Percentiles rank a stretch among this genome's conserved stretches.
Evolutionary conservation across 495 filamentous ascomycete genomes (phyloP).

Genomic region (Trichodelitschia bisporula): DNA sequence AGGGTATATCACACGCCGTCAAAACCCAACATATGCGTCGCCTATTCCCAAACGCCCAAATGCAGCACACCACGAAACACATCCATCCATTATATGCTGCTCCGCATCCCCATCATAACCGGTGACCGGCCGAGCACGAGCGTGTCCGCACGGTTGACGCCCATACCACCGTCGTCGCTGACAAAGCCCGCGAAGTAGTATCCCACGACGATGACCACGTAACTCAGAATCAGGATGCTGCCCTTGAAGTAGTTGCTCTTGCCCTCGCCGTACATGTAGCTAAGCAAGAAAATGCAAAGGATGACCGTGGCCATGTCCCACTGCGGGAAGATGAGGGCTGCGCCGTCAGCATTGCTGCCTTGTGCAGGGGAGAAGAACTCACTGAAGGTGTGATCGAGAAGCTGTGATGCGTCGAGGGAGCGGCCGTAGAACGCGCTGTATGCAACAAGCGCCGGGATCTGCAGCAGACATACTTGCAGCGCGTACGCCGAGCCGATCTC

Average conservation of each 20-base stretch:
- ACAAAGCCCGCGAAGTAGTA: constrained; percentile 78
- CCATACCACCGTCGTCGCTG: constrained; percentile 33
- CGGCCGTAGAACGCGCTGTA: constrained; percentile 47
- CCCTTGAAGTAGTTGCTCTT: constrained; percentile 92
- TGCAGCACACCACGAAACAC: too few relatives aligned
- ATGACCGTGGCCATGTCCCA: constrained; percentile 99
- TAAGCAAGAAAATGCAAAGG: constrained; percentile 87
- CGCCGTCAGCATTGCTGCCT: constrained; percentile 1
- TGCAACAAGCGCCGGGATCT: constrained; percentile 79
- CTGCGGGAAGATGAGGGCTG: constrained; percentile 80
- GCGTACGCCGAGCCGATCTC: constrained; percentile 97
- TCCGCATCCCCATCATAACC: constrained; percentile 6
- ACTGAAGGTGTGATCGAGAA: constrained; percentile 62
- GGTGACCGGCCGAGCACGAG: too few relatives aligned
- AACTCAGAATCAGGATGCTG: constrained; percentile 79
- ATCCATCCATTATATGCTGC: constrained; percentile 1
- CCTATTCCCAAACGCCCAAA: too few relatives aligned
- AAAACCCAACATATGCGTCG: too few relatives aligned
- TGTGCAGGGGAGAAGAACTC: constrained; percentile 9
- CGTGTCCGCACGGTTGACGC: constrained; percentile 14
- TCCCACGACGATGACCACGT: constrained; percentile 74
- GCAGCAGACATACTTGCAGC: constrained; percentile 88
- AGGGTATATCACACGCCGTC: too few relatives aligned
- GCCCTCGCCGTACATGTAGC: constrained; percentile 94
- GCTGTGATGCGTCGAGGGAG: constrained; percentile 27